Conservation (phyloP, 257 asterid species). For the Echium plantagineum region DNA sequence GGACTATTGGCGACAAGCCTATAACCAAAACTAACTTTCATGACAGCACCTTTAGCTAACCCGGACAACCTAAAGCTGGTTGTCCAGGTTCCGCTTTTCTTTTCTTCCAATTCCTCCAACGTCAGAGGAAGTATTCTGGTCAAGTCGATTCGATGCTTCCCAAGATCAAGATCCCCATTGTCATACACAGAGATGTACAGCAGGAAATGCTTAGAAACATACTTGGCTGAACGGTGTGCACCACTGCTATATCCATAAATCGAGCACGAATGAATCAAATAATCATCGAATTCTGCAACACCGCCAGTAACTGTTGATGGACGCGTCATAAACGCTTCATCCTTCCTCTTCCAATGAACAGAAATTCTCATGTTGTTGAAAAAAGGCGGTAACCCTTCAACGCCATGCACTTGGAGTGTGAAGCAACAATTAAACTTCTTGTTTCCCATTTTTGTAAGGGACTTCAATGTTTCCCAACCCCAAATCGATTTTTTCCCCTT, state of each 20-base stretch:
- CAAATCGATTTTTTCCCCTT: constrained; percentile 71
- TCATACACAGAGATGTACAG: constrained; percentile 56
- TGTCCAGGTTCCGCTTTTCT: constrained; percentile 87
- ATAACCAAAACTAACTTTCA: constrained; percentile 78
- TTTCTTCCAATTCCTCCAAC: constrained; percentile 80
- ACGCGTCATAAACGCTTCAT: constrained; percentile 50
- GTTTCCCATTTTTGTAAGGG: constrained; percentile 39
- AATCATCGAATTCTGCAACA: constrained; percentile 67
- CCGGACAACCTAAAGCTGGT: constrained; percentile 87
- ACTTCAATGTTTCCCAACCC: constrained; percentile 89
- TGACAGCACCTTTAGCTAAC: constrained; percentile 63
- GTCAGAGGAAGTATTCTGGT: constrained; percentile 90
- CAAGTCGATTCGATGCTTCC: constrained; percentile 77
- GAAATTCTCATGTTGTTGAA: constrained; percentile 52
- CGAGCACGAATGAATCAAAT: constrained; percentile 59
- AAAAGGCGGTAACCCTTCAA: constrained; percentile 54
- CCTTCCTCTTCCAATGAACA: constrained; percentile 87
- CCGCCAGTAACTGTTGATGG: constrained; percentile 54
- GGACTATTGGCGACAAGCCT: constrained; percentile 36
- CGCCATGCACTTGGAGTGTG: constrained; percentile 66
- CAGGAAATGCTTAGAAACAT: constrained; percentile 72
- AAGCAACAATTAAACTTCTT: constrained; percentile 62
- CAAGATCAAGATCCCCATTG: constrained; percentile 75
- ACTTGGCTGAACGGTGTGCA: constrained; percentile 74
- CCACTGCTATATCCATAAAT: constrained; percentile 75